These are phyloP conservation scores for Multifurca ochricompacta DNA, from an alignment of 768 basidiomycete species.

Conservation along the genomic window DNA sequence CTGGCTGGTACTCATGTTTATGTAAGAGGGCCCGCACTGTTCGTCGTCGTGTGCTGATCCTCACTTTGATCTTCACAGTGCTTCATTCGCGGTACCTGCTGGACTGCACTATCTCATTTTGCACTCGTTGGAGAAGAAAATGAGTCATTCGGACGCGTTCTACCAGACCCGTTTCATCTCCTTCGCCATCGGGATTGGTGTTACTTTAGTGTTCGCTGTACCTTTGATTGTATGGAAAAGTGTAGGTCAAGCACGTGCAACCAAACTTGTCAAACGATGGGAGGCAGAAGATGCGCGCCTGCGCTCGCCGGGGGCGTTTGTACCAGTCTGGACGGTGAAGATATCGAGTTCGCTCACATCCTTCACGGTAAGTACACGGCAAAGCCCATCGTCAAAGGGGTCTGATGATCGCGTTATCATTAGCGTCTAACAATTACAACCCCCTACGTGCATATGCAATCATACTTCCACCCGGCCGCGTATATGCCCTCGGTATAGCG, in stretches of 20 bases:
- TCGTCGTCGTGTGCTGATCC: neutral
- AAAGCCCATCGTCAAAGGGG: neutral
- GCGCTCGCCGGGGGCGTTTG: constrained; percentile 20
- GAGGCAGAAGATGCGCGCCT: constrained; percentile 32
- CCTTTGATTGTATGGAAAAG: constrained; percentile 44
- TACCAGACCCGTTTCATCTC: constrained; percentile 33
- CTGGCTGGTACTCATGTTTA: constrained; percentile 33
- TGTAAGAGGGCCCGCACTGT: constrained; percentile 28
- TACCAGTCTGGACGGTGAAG: constrained; percentile 37
- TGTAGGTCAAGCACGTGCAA: constrained; percentile 32
- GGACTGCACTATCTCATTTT: constrained; percentile 32
- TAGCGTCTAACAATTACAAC: constrained; percentile 36
- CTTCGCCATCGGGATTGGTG: constrained; percentile 33
- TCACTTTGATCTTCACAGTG: constrained; percentile 23
- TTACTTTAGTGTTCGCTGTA: constrained; percentile 32
- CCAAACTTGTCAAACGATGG: constrained; percentile 34
- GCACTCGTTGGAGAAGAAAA: constrained; percentile 21
- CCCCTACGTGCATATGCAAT: constrained; percentile 27
- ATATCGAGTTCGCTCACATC: constrained; percentile 34
- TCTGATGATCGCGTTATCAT: neutral
- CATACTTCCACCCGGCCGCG: constrained; percentile 36
- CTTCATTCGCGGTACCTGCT: constrained; percentile 34
- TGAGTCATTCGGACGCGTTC: neutral
- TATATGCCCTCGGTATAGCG: constrained; percentile 37
- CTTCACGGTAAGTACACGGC: constrained; percentile 28